Evolutionary conservation across 306 rosid genomes (phyloP).

Genomic region (Gillenia trifoliata): DNA sequence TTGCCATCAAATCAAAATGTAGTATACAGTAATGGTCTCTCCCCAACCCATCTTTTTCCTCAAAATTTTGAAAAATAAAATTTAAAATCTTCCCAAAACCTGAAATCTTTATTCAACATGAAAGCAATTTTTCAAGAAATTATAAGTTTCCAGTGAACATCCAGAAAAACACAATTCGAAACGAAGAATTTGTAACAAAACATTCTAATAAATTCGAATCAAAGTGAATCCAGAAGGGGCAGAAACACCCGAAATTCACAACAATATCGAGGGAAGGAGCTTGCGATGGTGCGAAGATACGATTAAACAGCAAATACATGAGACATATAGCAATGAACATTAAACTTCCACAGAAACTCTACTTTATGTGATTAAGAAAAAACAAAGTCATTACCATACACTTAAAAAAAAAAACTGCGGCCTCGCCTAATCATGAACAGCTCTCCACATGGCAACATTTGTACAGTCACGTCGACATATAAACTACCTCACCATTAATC

Average conservation of each 20-base stretch:
- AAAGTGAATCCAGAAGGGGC: neutral
- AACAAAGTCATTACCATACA: conserved; percentile 52
- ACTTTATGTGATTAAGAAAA: conserved; percentile 14
- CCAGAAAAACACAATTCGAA: neutral
- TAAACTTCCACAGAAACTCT: conserved; percentile 15
- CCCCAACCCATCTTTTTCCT: neutral
- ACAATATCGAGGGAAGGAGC: neutral
- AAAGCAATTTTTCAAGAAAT: neutral
- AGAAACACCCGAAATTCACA: neutral
- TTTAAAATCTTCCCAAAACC: neutral
- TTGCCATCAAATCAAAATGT: too few relatives aligned
- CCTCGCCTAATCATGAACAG: conserved; percentile 55
- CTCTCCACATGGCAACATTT: conserved; percentile 67
- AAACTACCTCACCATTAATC: conserved; percentile 60
- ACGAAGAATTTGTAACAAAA: neutral
- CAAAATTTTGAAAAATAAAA: too few relatives aligned
- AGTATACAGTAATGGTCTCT: too few relatives aligned
- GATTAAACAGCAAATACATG: neutral
- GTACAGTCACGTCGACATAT: conserved; percentile 63
- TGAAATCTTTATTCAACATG: neutral
- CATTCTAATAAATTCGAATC: too few relatives aligned
- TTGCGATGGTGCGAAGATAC: neutral
- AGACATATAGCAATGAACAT: neutral
- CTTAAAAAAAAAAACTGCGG: conserved; percentile 29
- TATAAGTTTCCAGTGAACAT: neutral